Evolutionary conservation across 1,284 basidiomycete genomes (phyloP), one percentile per base, ranked within the genome.

Genomic region (Cystobasidium sp.): DNA sequence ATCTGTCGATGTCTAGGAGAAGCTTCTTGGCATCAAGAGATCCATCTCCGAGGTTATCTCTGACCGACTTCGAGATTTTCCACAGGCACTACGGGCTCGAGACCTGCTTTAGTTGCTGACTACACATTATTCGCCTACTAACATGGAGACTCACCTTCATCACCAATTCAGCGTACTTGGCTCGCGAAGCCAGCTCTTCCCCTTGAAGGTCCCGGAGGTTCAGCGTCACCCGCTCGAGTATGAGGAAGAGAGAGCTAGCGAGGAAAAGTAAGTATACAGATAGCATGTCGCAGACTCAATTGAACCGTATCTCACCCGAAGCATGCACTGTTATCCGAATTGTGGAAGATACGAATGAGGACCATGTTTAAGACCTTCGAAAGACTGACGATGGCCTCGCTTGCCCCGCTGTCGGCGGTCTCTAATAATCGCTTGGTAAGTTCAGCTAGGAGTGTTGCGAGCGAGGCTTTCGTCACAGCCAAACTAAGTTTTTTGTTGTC

Each of bases 361-460:
- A 99, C 95, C 90, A 97, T 96, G 83, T 99, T 99, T 83, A 99
- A 93, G 83, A 97, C 97, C 74, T 93, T 89, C 22, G 94, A 94
- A 78, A 97, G 82, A 82, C 80, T 81, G 52, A 82, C 78, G 20
- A 81, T 81, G 24, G 81, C 71, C 70, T 80, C 68, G 77, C 80
- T 78, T 16, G 70, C 77, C 31, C 79, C 47, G 79, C 81, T 73
- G 77, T 81, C 80, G 79, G 97, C 94, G 55, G 94, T 94, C 81
- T 96, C 92, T 53, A 97, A 87, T 47, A 99, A 86, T 31, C 95
- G 89, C 70, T 93, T 84, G 0, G 94, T 95, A 75, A 99, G 84
- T 82, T 95, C 93, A 79, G 93, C 91, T 66, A 97, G 84, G 20
- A 97, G 83, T 8, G 89, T 87, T 5, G 89, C 90, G 76, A 95